Evolutionary conservation across 805 yeast species (phyloP), one percentile per base, ranked within the genome.

Genomic region (Yarrowia bubula): DNA sequence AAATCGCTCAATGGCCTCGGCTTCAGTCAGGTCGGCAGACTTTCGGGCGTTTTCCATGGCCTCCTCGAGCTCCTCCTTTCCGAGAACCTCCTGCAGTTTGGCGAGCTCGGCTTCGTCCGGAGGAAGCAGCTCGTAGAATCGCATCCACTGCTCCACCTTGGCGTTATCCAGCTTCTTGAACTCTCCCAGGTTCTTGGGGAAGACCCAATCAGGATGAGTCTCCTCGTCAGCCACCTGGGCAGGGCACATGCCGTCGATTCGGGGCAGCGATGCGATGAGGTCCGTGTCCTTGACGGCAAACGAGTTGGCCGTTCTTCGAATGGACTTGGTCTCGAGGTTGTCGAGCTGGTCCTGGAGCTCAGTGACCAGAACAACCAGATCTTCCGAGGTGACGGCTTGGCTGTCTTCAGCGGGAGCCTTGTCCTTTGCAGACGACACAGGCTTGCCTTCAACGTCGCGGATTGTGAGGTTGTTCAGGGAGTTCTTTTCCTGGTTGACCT

Each of bases 341-440:
- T 89, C 92, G 71, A 92, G 80, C 76, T 92, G 98, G 8, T 90
- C 89, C 75, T 92, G 98, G 65, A 92, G 77, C 75, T 92, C 98
- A 10, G 90, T 90, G 13, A 92, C 98, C 51, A 92, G 79, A 72
- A 90, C 93, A 3, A 89, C 89, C 11, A 92, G 77, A 72, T 93
- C 98, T 66, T 89, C 96, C 69, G 90, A 88, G 3, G 93, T 85
- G 41, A 86, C 90, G 68, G 81, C 86, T 68, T 87, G 90, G 3
- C 81, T 73, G 1, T 84, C 73, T 66, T 84, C 87, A 33, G 62
- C 18, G 11, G 31, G 5, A 2, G 60, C 47, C 46, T 53, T 53
- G 4, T 55, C 61, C 31, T 41, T 55, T 28, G 15, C 47, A 6
- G 61, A 55, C 46, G 28, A 28, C 11, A 55, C 61, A 3, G 61